phyloP scores from a whole-genome alignment of 805 yeast genomes.

The Tetrapisispora namnaoensis region DNA sequence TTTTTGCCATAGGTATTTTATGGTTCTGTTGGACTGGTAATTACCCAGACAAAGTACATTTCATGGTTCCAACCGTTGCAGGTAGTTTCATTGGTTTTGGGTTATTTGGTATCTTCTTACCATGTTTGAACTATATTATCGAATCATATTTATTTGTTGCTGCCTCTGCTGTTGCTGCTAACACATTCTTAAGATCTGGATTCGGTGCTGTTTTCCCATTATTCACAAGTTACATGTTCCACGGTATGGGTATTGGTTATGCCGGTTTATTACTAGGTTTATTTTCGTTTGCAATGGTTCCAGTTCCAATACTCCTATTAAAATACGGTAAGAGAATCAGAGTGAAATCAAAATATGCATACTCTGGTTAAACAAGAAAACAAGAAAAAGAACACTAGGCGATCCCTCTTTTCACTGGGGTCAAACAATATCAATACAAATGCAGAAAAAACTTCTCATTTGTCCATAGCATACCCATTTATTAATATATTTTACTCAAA shows the following conservation, averaged over 20 bases:
- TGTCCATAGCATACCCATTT: neutral
- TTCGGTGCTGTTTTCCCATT: constrained; percentile 67
- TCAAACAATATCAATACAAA: neutral
- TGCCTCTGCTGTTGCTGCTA: constrained; percentile 71
- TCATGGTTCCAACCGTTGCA: constrained; percentile 70
- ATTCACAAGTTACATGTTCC: constrained; percentile 64
- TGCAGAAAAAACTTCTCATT: neutral
- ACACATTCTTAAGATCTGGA: constrained; percentile 57
- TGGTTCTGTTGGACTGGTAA: constrained; percentile 89
- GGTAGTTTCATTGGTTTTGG: constrained; percentile 62
- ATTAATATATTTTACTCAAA: too few species aligned
- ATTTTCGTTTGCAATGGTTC: constrained; percentile 45
- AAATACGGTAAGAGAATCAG: constrained; percentile 50
- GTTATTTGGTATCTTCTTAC: constrained; percentile 54
- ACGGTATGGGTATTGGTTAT: constrained; percentile 62
- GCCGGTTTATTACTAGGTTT: constrained; percentile 66
- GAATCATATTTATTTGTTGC: constrained; percentile 63
- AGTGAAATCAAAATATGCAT: constrained; percentile 49
- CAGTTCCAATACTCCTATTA: constrained; percentile 61
- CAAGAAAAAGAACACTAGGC: neutral
- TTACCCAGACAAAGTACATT: constrained; percentile 58
- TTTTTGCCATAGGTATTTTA: constrained; percentile 69
- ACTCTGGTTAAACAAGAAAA: constrained; percentile 4
- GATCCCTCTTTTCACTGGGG: too few species aligned
- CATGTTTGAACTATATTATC: constrained; percentile 61